Evolutionary conservation across 2,329 filamentous ascomycete genomes (phyloP).

Genomic region (Fusarium proliferatum): DNA sequence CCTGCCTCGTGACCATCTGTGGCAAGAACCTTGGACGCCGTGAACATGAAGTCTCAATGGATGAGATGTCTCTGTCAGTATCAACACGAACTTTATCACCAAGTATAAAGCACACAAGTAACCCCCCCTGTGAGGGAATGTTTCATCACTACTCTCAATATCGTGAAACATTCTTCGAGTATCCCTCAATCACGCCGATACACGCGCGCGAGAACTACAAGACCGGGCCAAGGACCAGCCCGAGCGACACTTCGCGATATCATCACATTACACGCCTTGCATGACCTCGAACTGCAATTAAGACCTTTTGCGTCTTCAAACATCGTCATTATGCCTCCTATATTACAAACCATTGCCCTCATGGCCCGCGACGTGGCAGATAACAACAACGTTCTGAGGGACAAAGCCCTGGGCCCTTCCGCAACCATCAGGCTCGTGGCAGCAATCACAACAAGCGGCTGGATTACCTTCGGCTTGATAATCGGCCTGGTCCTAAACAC

Average conservation of each 20-base stretch:
- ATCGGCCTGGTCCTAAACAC: constrained; percentile 49
- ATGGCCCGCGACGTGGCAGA: neutral
- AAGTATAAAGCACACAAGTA: neutral
- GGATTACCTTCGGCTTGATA: constrained; percentile 48
- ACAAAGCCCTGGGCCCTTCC: neutral
- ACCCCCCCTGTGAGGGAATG: neutral
- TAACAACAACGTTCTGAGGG: constrained; percentile 16
- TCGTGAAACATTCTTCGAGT: constrained; percentile 7
- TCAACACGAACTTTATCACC: neutral
- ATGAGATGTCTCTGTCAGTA: neutral
- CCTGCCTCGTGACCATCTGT: neutral
- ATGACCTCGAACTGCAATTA: neutral
- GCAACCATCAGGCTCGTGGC: constrained; percentile 41
- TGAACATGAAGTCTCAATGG: neutral
- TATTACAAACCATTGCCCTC: neutral
- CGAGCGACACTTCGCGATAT: neutral
- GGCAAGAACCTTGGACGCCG: neutral
- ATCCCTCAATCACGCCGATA: constrained; percentile 1
- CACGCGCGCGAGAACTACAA: neutral
- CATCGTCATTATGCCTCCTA: no score
- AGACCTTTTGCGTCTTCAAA: neutral
- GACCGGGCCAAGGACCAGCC: neutral
- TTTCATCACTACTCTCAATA: neutral
- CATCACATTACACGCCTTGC: neutral
- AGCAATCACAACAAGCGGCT: constrained; percentile 43